These are phyloP conservation scores for Stylosanthes scabra DNA, from an alignment of 331 rosid species.

Conservation along the genomic window DNA sequence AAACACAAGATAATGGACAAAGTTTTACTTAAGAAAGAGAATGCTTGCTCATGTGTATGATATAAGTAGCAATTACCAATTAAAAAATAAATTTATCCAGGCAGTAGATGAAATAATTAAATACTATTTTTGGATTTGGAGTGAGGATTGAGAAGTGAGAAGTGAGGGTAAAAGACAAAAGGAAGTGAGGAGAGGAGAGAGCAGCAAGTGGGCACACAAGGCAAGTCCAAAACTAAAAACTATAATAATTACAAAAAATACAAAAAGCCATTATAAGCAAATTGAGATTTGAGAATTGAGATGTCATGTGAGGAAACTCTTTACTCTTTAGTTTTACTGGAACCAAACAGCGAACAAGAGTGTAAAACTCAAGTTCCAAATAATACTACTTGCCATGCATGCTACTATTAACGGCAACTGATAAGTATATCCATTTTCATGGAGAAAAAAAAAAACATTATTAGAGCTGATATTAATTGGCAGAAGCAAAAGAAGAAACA, in stretches of 20 bases:
- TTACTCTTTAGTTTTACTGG: no score
- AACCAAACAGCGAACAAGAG: no score
- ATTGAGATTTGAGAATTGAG: neutral
- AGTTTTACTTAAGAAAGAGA: no score
- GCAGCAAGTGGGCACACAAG: neutral
- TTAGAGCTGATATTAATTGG: no score
- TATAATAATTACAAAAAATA: neutral
- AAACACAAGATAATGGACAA: no score
- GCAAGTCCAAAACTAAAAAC: neutral
- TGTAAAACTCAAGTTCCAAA: conserved; percentile 7
- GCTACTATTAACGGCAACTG: neutral
- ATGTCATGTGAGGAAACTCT: neutral
- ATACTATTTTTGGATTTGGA: neutral
- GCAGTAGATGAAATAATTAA: no score
- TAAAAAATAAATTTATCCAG: no score
- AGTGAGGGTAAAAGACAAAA: neutral
- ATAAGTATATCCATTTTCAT: neutral
- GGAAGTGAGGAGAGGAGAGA: neutral
- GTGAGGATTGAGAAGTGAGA: neutral
- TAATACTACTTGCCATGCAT: neutral
- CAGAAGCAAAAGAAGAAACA: neutral
- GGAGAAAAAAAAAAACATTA: neutral
- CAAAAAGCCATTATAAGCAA: neutral
- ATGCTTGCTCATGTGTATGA: no score
- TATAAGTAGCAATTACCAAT: no score